Evolutionary conservation across 108 stramenopile species (phyloP).

Genomic region (Nitzschia inconspicua): DNA sequence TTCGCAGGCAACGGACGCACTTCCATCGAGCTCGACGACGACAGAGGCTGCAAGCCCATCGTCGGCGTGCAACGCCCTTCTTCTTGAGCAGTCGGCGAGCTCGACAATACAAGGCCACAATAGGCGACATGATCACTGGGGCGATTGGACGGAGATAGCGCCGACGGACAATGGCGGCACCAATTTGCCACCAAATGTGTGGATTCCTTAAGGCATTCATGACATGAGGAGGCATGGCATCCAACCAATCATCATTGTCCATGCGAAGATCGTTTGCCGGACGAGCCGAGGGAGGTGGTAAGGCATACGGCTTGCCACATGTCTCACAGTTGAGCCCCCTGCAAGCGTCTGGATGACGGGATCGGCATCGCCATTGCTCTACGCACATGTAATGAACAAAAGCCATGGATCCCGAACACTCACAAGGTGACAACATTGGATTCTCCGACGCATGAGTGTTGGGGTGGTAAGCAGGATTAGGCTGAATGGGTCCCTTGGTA

Average conservation of each 20-base stretch:
- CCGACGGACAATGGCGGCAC: conserved; percentile 64
- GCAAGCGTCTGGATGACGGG: conserved; percentile 74
- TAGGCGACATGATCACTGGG: conserved; percentile 72
- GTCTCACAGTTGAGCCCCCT: conserved; percentile 83
- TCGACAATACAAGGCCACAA: conserved; percentile 82
- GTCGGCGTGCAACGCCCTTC: conserved; percentile 75
- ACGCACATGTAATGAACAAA: conserved; percentile 90
- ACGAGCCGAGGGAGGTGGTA: conserved; percentile 82
- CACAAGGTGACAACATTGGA: conserved; percentile 84
- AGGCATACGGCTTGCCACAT: conserved; percentile 70
- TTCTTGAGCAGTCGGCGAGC: conserved; percentile 83
- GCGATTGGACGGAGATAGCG: conserved; percentile 76
- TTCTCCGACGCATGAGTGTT: conserved; percentile 60
- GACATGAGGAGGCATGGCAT: conserved; percentile 91
- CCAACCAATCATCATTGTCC: conserved; percentile 78
- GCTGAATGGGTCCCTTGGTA: conserved; percentile 37
- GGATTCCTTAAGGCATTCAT: conserved; percentile 77
- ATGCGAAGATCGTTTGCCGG: conserved; percentile 29
- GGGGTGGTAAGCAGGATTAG: conserved; percentile 54
- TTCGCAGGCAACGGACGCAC: conserved; percentile 85
- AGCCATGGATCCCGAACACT: conserved; percentile 89
- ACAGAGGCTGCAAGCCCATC: conserved; percentile 91
- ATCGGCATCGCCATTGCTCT: conserved; percentile 89
- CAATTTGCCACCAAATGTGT: conserved; percentile 83
- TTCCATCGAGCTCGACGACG: conserved; percentile 86